Base-by-base conservation (phyloP, 2,329 filamentous ascomycete species). In the Penicillium nordicum region DNA sequence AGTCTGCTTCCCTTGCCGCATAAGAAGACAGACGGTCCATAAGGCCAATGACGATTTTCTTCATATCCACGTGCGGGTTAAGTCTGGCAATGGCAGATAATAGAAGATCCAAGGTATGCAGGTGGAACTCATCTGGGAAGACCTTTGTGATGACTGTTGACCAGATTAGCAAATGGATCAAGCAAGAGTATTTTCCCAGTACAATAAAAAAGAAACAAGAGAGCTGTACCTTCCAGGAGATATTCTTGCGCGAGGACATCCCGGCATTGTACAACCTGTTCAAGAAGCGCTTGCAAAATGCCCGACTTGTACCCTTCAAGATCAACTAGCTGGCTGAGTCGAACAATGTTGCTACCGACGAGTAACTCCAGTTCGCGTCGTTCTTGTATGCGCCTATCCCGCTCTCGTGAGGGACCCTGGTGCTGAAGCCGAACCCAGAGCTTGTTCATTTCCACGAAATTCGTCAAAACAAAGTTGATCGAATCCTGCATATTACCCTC, bases 381-480 rank as follows among this genome's bases (percentile, higher is more conserved):
- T 78, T 99, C 94, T 69, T 94, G 92, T 56, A 92, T 96, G 66
- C 94, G 84, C 77, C 95, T 88, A 62, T 99, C 94, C 50, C 94
- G 83, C 76, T 99, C 94, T 67, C 93, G 84, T 38, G 94, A 99
- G 72, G 97, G 94, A 27, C 94, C 94, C 73, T 99, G 94, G 74
- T 99, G 94, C 74, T 99, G 94, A 70, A 97, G 79, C 42, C 94
- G 88, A 61, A 99, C 94, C 94, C 94, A 99, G 34, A 99, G 82
- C 82, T 99, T 99, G 79, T 99, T 99, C 94, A 99, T 99, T 78
- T 99, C 94, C 66, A 99, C 94, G 71, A 99, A 99, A 69, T 99
- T 99, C 58, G 94, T 99, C 70, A 99, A 79, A 53, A 97, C 88
- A 72, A 99, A 99, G 79, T 91, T 97, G 78, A 99, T 96, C 36